phyloP scores from a whole-genome alignment of 306 rosid species.

The Gynostemma pentaphyllum region DNA sequence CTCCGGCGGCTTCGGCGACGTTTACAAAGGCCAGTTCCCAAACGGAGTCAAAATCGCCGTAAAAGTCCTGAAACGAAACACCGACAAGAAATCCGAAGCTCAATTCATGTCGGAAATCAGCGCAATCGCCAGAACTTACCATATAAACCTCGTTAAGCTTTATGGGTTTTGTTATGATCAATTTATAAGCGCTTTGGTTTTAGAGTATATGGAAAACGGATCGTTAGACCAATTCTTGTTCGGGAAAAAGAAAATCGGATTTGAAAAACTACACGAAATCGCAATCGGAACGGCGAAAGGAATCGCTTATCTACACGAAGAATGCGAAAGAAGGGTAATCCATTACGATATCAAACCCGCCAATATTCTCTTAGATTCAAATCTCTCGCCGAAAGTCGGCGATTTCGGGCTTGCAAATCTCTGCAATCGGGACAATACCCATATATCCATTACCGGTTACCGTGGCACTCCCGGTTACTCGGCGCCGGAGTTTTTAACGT shows the following conservation, averaged over 20 bases:
- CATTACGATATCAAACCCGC: conserved; percentile 54
- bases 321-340: conserved; percentile 30
- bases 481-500: conserved; percentile 36
- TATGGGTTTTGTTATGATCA: conserved; percentile 34
- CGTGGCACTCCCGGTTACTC: conserved; percentile 53
- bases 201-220: conserved; percentile 37
- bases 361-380: conserved; percentile 32
- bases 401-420: conserved; percentile 49
- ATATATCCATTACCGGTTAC: conserved; percentile 23
- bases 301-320: conserved; percentile 38
- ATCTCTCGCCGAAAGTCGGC: conserved; percentile 31
- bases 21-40: conserved; percentile 27
- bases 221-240: conserved; percentile 37
- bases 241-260: conserved; percentile 15
- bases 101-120: conserved; percentile 34
- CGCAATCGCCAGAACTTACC: conserved; percentile 25
- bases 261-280: conserved; percentile 32
- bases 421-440: conserved; percentile 27
- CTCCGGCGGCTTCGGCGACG: conserved; percentile 37
- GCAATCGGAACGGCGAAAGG: conserved; percentile 39
- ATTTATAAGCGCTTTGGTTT: conserved; percentile 30
- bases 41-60: conserved; percentile 30
- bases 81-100: conserved; percentile 23
- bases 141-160: conserved; percentile 28
- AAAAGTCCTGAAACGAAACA: conserved; percentile 24